Evolutionary conservation across 1,284 basidiomycete species (phyloP), one percentile per base, ranked within the genome.

Genomic region (Exobasidium rhododendri): DNA sequence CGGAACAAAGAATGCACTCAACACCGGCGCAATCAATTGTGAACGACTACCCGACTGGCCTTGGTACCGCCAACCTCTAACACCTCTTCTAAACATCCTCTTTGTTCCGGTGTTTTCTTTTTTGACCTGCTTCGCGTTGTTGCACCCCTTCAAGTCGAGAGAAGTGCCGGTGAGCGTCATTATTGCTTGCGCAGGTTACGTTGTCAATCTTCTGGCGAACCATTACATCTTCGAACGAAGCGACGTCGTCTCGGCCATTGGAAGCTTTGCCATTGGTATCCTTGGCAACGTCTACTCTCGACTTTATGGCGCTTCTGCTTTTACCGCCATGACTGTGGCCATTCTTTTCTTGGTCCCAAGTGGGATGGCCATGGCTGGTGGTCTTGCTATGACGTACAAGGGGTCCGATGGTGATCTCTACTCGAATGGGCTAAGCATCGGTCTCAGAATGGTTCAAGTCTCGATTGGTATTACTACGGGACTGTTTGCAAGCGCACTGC

Each of bases 401-500:
- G 14, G 86, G 85, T 71, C 87, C 84, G 54, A 80, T 43, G 75
- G 71, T 49, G 81, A 83, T 63, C 79, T 80, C n/a, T 83, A 82
- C 66, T 80, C 75, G 31, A 79, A 80, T 67, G 82, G 82, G 28
- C 69, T 82, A 56, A 70, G 79, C 43, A 80, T 81, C 62, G 81
- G 81, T 45, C 80, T 82, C 61, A 70, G 81, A 31, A 90, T 91
- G 90, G 89, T 55, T 26, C 86, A 89, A 62, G 90, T 92, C 52
- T 89, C 89, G 1, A 91, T 93, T 68, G 91, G 91, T 60, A 92
- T 93, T 74, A 92, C 90, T 1, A 89, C 92, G 56, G 90, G 91
- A n/a, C 79, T 92, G 46, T 92, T 92, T 82, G 90, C 89, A 83
- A 90, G 89, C 67, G 89, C 90, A 71, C 87, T 90, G 44, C 80